These are phyloP conservation scores for Russula griseocarnosa DNA, from an alignment of 768 basidiomycete species.

Conservation along the genomic window DNA sequence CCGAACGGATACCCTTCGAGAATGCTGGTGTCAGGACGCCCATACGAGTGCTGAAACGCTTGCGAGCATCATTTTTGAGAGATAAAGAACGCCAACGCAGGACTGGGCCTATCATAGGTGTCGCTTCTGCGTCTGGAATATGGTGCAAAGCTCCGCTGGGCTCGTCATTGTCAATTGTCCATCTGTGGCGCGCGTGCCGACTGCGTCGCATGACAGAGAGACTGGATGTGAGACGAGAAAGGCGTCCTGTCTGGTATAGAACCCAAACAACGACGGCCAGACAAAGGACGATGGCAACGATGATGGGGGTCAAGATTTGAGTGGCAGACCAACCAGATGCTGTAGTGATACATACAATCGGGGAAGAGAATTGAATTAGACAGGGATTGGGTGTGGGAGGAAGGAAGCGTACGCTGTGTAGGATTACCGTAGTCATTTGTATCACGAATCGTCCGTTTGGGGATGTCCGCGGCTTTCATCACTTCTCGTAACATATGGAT, in stretches of 20 bases:
- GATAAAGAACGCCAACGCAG: slow-evolving; percentile 7
- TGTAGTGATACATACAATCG: slow-evolving; percentile 24
- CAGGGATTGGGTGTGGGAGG: background rate
- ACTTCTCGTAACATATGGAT: background rate
- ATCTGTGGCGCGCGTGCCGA: slow-evolving; percentile 6
- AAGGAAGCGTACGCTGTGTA: slow-evolving; percentile 12
- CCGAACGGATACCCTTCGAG: slow-evolving; percentile 7
- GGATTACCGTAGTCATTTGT: background rate
- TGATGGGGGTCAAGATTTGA: slow-evolving; percentile 22
- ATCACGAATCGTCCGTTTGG: slow-evolving; percentile 10
- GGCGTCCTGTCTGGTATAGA: slow-evolving; percentile 8
- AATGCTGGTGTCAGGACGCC: slow-evolving; percentile 2
- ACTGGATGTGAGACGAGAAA: slow-evolving; percentile 2
- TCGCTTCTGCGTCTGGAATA: slow-evolving; percentile 13
- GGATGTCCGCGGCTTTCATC: slow-evolving; percentile 13
- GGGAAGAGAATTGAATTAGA: background rate
- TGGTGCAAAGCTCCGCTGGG: background rate
- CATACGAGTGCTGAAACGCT: slow-evolving; percentile 5
- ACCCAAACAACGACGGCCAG: slow-evolving; percentile 7
- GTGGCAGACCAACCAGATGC: slow-evolving; percentile 15
- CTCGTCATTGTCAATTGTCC: background rate
- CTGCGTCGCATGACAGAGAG: slow-evolving; percentile 11
- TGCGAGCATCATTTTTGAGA: slow-evolving; percentile 4
- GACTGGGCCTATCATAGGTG: slow-evolving; percentile 15
- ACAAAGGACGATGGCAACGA: slow-evolving; percentile 3